Conservation (phyloP, 1,139 yeast species). For the Yamadazyma buinensis region DNA sequence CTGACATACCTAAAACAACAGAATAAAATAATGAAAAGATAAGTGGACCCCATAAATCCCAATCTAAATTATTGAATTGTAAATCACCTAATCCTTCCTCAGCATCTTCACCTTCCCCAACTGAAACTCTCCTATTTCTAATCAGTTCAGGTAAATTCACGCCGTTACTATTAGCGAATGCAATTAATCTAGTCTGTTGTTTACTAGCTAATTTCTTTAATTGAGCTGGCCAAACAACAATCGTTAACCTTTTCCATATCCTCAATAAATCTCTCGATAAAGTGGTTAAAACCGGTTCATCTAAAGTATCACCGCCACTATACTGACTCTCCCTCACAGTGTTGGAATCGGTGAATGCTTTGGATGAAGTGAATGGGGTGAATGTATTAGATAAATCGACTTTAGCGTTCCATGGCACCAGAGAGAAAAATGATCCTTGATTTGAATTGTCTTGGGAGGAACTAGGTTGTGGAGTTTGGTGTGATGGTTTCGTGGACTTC, state of each 20-base stretch:
- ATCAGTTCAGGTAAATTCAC: constrained; percentile 41
- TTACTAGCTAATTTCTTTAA: constrained; percentile 38
- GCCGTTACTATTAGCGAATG: constrained; percentile 44
- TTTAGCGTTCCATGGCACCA: constrained; percentile 22
- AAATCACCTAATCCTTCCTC: constrained; percentile 19
- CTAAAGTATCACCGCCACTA: constrained; percentile 80
- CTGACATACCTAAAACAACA: constrained; percentile 46
- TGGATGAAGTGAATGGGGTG: constrained; percentile 31
- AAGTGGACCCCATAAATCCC: constrained; percentile 93
- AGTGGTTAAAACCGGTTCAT: constrained; percentile 75
- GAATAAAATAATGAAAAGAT: constrained; percentile 66
- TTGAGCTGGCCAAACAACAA: constrained; percentile 71
- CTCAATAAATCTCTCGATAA: constrained; percentile 63
- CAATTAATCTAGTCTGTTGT: constrained; percentile 42
- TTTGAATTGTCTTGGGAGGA: constrained; percentile 1
- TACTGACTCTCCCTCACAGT: constrained; percentile 68
- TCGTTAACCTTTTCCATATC: constrained; percentile 60
- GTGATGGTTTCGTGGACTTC: neutral
- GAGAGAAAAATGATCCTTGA: constrained; percentile 17
- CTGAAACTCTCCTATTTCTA: constrained; percentile 27
- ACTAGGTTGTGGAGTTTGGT: constrained; percentile 1
- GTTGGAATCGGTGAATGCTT: constrained; percentile 41
- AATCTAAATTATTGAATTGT: constrained; percentile 46
- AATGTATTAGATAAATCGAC: constrained; percentile 40
- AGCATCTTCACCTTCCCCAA: constrained; percentile 22